Conservation (phyloP, 345 rosid genomes). For the Bruguiera sexangula region DNA sequence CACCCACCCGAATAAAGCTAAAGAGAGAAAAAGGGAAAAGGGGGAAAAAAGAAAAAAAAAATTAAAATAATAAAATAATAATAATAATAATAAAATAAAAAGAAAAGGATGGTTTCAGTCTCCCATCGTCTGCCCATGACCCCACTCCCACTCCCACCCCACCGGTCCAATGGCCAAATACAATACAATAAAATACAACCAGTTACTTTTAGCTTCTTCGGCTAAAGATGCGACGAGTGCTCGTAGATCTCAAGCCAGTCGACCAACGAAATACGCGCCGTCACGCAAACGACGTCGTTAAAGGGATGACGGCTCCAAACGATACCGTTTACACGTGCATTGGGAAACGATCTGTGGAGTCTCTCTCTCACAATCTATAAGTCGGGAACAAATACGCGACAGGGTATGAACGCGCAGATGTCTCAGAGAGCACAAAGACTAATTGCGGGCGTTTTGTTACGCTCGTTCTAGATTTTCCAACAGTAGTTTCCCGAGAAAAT, state of each 20-base stretch:
- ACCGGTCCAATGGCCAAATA: too few relatives aligned
- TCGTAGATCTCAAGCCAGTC: neutral
- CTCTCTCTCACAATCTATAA: neutral
- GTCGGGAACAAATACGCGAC: neutral
- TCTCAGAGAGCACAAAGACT: neutral
- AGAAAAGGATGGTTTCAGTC: neutral
- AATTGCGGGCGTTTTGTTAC: neutral
- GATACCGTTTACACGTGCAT: neutral
- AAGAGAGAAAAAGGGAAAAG: neutral
- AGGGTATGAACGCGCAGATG: constrained; percentile 11
- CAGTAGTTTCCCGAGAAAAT: neutral
- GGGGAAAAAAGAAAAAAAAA: neutral
- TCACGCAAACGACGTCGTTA: constrained; percentile 1
- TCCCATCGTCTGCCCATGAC: too few relatives aligned
- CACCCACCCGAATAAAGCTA: constrained; percentile 1
- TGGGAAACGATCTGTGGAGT: constrained; percentile 6
- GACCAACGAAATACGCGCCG: neutral
- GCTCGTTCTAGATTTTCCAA: neutral
- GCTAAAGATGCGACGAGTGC: neutral
- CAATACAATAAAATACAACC: neutral
- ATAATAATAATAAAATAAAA: neutral
- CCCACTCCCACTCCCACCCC: too few relatives aligned
- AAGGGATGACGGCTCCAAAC: neutral
- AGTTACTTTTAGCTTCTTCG: constrained; percentile 1
- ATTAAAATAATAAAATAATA: too few relatives aligned